Evolutionary conservation across 2,329 filamentous ascomycete species (phyloP).

Genomic region (Verticillium tricorpus): DNA sequence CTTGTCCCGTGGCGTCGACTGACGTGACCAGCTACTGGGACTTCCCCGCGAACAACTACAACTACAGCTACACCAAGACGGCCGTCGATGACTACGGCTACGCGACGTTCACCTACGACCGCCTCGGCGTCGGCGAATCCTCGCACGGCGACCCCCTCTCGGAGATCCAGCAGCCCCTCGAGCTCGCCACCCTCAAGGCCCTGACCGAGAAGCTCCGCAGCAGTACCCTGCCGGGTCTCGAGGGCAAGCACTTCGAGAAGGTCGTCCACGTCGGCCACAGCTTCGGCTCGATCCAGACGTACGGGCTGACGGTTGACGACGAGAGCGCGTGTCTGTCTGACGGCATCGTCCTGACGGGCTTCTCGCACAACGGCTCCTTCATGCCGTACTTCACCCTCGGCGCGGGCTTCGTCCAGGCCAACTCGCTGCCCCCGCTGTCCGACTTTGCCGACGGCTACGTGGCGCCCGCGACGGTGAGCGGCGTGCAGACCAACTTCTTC

Average conservation of each 20-base stretch:
- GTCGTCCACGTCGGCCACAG: slow-evolving; percentile 60
- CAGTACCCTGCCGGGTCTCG: slow-evolving; percentile 38
- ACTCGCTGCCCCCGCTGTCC: slow-evolving; percentile 20
- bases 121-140: slow-evolving; percentile 56
- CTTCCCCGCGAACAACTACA: slow-evolving; percentile 48
- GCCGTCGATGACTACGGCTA: slow-evolving; percentile 52
- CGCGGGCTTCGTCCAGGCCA: slow-evolving; percentile 42
- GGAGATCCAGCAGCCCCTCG: slow-evolving; percentile 53
- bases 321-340: slow-evolving; percentile 44
- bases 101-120: slow-evolving; percentile 57
- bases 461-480: slow-evolving; percentile 36
- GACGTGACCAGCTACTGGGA: slow-evolving; percentile 53
- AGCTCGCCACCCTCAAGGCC: slow-evolving; percentile 51
- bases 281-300: slow-evolving; percentile 56
- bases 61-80: slow-evolving; percentile 57
- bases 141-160: slow-evolving; percentile 54
- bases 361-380: slow-evolving; percentile 43
- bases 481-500: slow-evolving; percentile 49
- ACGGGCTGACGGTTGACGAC: slow-evolving; percentile 46
- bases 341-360: slow-evolving; percentile 57
- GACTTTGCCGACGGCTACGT: slow-evolving; percentile 48
- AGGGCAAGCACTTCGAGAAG: slow-evolving; percentile 27
- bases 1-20: not conserved
- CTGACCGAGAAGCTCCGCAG: slow-evolving; percentile 46
- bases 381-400: slow-evolving; percentile 36